Evolutionary conservation across 169 alveolate species (phyloP).

Genomic region (Ichthyophthirius multifiliis): DNA sequence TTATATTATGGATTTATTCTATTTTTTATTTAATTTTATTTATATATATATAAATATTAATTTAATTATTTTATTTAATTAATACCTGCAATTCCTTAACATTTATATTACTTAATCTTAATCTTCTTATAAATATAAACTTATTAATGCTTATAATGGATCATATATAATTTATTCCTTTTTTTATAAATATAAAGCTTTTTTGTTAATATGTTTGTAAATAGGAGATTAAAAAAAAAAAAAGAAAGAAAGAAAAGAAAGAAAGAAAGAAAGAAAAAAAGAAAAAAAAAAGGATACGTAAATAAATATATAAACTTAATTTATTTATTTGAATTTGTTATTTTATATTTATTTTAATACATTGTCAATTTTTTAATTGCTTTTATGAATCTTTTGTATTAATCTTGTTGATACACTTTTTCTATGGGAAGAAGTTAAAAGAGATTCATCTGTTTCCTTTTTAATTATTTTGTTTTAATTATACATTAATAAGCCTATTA

Average conservation of each 20-base stretch:
- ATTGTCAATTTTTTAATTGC: neutral
- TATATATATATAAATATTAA: neutral
- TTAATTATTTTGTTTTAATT: neutral
- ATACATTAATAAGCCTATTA: neutral
- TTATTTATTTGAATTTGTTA: neutral
- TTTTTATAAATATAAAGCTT: neutral
- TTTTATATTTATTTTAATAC: too few species aligned
- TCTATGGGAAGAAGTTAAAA: neutral
- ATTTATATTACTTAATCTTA: neutral
- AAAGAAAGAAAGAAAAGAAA: too few species aligned
- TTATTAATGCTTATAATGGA: neutral
- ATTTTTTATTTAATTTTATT: neutral
- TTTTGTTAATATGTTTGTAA: neutral
- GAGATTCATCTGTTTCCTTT: neutral
- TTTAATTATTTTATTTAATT: neutral
- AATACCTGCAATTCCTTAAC: neutral
- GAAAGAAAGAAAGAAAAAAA: too few species aligned
- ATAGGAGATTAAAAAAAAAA: too few species aligned
- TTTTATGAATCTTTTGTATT: too few species aligned
- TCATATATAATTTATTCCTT: neutral
- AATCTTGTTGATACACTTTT: neutral
- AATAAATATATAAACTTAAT: neutral
- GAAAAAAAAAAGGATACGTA: too few species aligned
- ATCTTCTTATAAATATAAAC: neutral
- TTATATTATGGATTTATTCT: neutral